phyloP scores from a whole-genome alignment of 257 asterid genomes.

The Rehmannia glutinosa region DNA sequence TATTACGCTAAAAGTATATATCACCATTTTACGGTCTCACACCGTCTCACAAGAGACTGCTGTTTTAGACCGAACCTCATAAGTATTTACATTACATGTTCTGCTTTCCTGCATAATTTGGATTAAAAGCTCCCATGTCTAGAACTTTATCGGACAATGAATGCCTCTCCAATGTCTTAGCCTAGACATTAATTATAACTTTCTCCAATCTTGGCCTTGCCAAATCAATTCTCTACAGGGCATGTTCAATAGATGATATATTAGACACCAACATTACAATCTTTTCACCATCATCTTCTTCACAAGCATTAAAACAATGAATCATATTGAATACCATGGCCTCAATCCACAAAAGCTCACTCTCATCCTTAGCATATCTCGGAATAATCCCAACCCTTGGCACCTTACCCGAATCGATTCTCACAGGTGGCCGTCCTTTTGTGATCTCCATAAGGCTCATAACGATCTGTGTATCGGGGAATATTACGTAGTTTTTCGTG shows the following conservation, averaged over 20 bases:
- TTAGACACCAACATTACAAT: conserved; percentile 47
- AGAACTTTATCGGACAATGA: conserved; percentile 29
- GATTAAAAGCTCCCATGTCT: conserved; percentile 40
- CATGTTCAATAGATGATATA: conserved; percentile 29
- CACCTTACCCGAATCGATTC: conserved; percentile 24
- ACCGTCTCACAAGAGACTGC: too few species aligned
- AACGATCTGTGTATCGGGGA: conserved; percentile 40
- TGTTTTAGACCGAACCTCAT: too few species aligned
- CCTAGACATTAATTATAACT: conserved; percentile 31
- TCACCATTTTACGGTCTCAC: too few species aligned
- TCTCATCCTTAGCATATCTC: conserved; percentile 39
- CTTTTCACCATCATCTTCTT: conserved; percentile 41
- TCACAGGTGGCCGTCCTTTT: conserved; percentile 29
- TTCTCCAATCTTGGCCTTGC: conserved; percentile 32
- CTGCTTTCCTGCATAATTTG: conserved; percentile 31
- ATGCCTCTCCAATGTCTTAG: conserved; percentile 27
- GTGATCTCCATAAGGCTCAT: conserved; percentile 27
- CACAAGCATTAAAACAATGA: conserved; percentile 54
- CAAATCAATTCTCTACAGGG: conserved; percentile 32
- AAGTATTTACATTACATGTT: conserved; percentile 26
- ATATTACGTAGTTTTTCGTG: conserved; percentile 38
- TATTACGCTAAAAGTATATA: too few species aligned
- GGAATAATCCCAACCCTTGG: conserved; percentile 51
- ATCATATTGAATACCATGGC: conserved; percentile 40
- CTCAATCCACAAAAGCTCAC: conserved; percentile 43